Conservation (phyloP, 306 rosid species). For the Rosa multiflora region DNA sequence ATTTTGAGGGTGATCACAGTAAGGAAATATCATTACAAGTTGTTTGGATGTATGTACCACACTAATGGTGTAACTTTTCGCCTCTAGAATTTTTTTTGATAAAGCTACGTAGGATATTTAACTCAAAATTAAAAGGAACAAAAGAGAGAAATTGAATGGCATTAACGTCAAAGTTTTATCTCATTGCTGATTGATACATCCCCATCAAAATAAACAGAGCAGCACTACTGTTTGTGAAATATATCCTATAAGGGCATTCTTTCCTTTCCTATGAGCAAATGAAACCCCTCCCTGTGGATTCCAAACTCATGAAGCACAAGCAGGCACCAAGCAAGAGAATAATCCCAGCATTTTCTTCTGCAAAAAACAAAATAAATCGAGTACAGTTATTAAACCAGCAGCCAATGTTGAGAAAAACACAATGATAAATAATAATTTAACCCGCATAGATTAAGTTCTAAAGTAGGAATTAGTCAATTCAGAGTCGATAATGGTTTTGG, state of each 20-base stretch:
- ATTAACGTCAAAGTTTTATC: background rate
- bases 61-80: too few relatives aligned
- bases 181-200: background rate
- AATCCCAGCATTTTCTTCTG: slow-evolving; percentile 78
- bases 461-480: background rate
- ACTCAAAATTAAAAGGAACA: background rate
- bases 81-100: too few relatives aligned
- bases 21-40: background rate
- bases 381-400: background rate
- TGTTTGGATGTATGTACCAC: too few relatives aligned
- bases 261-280: background rate
- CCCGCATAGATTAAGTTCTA: background rate
- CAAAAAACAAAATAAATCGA: background rate
- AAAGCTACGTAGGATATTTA: too few relatives aligned
- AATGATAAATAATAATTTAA: background rate
- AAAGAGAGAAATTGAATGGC: background rate
- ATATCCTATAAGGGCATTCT: background rate
- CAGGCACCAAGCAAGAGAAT: slow-evolving; percentile 79
- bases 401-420: background rate
- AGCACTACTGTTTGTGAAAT: background rate
- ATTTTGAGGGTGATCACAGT: too few relatives aligned
- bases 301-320: slow-evolving; percentile 58
- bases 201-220: background rate
- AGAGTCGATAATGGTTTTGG: background rate
- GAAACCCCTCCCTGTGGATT: background rate